Evolutionary conservation across 768 basidiomycete species (phyloP).

Genomic region (Gloeopeniophorella convolvens): DNA sequence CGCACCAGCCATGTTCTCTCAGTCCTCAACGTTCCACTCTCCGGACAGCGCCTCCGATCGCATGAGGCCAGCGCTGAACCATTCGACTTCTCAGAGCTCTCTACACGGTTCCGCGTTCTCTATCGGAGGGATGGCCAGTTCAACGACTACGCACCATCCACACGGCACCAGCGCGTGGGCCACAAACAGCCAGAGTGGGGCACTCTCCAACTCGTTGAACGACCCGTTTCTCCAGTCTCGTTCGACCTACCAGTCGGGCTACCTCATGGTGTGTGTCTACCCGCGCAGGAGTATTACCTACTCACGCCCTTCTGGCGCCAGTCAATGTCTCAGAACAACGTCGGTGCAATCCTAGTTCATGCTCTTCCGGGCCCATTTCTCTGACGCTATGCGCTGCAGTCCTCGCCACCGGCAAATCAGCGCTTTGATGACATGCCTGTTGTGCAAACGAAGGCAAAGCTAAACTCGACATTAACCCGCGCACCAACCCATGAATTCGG

Average conservation of each 20-base stretch:
- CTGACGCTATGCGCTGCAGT: conserved; percentile 18
- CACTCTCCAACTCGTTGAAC: conserved; percentile 47
- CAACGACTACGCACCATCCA: conserved; percentile 37
- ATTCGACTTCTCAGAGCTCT: conserved; percentile 25
- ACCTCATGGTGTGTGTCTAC: conserved; percentile 56
- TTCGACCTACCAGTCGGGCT: conserved; percentile 75
- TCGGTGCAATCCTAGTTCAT: conserved; percentile 23
- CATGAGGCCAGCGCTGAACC: conserved; percentile 1
- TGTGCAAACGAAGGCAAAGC: conserved; percentile 74
- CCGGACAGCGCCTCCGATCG: conserved; percentile 9
- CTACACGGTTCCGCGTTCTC: conserved; percentile 36
- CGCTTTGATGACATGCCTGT: conserved; percentile 68
- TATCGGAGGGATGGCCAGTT: conserved; percentile 56
- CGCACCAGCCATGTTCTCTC: conserved; percentile 9
- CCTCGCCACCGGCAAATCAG: conserved; percentile 47
- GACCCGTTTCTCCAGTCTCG: conserved; percentile 67
- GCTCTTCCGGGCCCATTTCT: background rate
- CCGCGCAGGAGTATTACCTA: background rate
- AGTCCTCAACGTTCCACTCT: conserved; percentile 12
- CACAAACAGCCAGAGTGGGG: conserved; percentile 36
- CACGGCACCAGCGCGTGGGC: conserved; percentile 50
- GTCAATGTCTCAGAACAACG: conserved; percentile 61
- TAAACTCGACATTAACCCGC: conserved; percentile 62
- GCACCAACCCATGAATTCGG: conserved; percentile 68
- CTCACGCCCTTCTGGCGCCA: conserved; percentile 23